Evolutionary conservation across 208 protist genomes (phyloP).

Genomic region (Vickermania ingenoplastis): DNA sequence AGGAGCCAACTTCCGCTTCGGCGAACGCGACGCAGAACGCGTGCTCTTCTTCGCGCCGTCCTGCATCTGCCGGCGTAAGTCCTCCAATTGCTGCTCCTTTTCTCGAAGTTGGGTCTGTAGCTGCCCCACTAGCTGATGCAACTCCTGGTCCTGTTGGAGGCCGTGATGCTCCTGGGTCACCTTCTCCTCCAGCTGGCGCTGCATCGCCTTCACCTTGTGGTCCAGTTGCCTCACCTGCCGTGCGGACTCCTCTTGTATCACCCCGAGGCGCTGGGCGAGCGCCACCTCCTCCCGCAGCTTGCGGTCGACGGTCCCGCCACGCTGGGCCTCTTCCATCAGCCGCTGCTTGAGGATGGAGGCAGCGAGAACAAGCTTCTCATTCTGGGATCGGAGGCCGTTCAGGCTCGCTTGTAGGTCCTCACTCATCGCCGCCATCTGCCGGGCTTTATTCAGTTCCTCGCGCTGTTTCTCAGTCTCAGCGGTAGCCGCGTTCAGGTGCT

Average conservation of each 20-base stretch:
- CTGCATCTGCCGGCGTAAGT: conserved; percentile 32
- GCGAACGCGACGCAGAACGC: not conserved
- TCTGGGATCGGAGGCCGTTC: conserved; percentile 62
- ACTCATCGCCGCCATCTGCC: conserved; percentile 51
- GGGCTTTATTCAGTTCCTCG: conserved; percentile 39
- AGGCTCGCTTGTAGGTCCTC: conserved; percentile 47
- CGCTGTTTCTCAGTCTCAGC: conserved; percentile 45
- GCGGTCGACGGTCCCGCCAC: conserved; percentile 31
- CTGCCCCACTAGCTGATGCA: conserved; percentile 58
- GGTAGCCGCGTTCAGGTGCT: conserved; percentile 41
- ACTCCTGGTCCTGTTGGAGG: conserved; percentile 54
- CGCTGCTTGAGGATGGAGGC: conserved; percentile 65
- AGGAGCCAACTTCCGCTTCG: not conserved
- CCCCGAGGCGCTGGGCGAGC: conserved; percentile 68
- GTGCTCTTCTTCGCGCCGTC: not conserved
- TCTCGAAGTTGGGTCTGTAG: conserved; percentile 57
- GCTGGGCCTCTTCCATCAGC: conserved; percentile 55
- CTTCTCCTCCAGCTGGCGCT: conserved; percentile 58
- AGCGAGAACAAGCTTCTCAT: conserved; percentile 70
- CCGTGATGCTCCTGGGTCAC: conserved; percentile 52
- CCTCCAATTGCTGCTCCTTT: conserved; percentile 61
- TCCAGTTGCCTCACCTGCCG: conserved; percentile 51
- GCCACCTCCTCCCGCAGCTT: conserved; percentile 71
- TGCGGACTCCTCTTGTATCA: conserved; percentile 65
- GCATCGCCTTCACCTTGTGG: conserved; percentile 50